Base-by-base conservation (phyloP, 768 basidiomycete species). In the Suillus variegatus region DNA sequence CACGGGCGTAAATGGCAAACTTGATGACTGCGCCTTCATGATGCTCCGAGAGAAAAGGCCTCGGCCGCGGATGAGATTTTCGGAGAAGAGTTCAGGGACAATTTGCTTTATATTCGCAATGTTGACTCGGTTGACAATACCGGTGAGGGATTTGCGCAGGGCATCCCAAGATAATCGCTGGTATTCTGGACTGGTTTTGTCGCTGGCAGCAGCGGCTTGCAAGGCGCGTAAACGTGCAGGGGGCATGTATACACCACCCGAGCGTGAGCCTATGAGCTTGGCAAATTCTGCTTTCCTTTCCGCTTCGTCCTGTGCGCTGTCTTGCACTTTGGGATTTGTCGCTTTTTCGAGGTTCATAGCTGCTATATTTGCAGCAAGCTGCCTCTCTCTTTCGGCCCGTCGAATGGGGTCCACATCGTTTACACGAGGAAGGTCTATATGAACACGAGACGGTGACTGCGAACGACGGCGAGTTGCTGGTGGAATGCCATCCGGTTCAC, bases 121-220 rank as follows among this genome's bases (percentile, higher is more conserved):
- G 77, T 99, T 98, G 81, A 99, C 94, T 84, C 97, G 92, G 84
- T 99, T 99, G 84, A 99, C 97, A 70, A 99, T 91, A 94, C 97
- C 97, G 36, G 97, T 99, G 73, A 99, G 92, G 60, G 91, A 93
- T 79, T 99, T 99, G 74, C 96, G 89, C 66, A 99, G 80, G 2
- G 97, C 97, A 73, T 99, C 97, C 97, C 97, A 99, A 12, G 94
- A 93, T 65, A 99, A 79, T 12, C 97, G 86, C 78, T 99, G 97
- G 78, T 92, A 99, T 79, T 97, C 96, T 22, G 89, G 72, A 65
- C 92, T 91, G 56, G 83, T 81, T 80, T 96, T 96, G 82, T 97
- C 94, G 67, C 84, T 79, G 7, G 87, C 78, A 10, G 94, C 94
- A 18, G 74, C 66, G 52, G 86, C 90, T 71, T 96, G 95, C 77